Evolutionary conservation across 1,139 yeast species (phyloP).

Genomic region (Pichia sp.): DNA sequence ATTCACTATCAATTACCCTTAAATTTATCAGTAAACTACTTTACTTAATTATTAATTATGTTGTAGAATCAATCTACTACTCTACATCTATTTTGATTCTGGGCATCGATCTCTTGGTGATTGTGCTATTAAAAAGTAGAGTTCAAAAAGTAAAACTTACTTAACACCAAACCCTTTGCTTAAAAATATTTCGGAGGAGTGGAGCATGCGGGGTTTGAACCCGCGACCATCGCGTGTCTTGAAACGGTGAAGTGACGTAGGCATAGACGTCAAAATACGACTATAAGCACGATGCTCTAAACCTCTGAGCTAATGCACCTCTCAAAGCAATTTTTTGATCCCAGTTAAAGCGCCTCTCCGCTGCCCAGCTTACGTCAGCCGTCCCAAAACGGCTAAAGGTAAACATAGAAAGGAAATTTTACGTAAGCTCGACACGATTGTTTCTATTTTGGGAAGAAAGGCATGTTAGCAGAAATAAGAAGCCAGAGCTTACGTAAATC

Average conservation of each 20-base stretch:
- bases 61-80: neutral
- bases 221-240: slow-evolving; percentile 39
- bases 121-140: neutral
- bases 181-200: too few relatives aligned
- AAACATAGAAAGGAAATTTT: too few relatives aligned
- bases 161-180: too few relatives aligned
- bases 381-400: neutral
- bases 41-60: too few relatives aligned
- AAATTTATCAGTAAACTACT: too few relatives aligned
- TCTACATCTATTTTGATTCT: too few relatives aligned
- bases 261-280: slow-evolving; percentile 35
- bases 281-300: slow-evolving; percentile 39
- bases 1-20: too few relatives aligned
- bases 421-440: too few relatives aligned
- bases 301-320: slow-evolving; percentile 38
- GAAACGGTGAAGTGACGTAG: slow-evolving; percentile 34
- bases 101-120: too few relatives aligned
- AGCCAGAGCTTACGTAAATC: too few relatives aligned
- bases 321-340: slow-evolving; percentile 10
- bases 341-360: neutral
- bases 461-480: too few relatives aligned
- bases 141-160: neutral
- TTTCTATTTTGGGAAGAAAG: too few relatives aligned
- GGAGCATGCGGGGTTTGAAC: slow-evolving; percentile 39
- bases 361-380: slow-evolving; percentile 3